These are phyloP conservation scores for Apiotrichum sp. DNA, from an alignment of 1,284 basidiomycete species.

Conservation along the genomic window DNA sequence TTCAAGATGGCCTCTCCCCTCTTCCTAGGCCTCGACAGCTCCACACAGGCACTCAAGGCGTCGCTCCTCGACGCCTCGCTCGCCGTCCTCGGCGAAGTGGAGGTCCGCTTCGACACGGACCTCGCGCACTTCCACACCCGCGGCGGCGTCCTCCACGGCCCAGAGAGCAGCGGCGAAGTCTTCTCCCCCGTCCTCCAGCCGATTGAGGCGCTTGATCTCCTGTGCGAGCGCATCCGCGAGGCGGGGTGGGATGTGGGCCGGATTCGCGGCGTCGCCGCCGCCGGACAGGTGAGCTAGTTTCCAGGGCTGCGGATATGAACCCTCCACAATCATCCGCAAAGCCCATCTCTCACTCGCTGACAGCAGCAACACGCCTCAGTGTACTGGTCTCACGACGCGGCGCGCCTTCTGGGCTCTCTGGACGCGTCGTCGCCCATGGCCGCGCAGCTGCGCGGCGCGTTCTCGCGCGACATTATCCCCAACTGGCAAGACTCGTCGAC, in stretches of 20 bases:
- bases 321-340: neutral
- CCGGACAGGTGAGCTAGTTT: conserved; percentile 32
- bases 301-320: too few species aligned
- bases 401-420: conserved; percentile 54
- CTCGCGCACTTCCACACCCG: conserved; percentile 65
- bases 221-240: conserved; percentile 62
- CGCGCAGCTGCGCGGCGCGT: conserved; percentile 52
- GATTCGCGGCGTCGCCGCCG: conserved; percentile 36
- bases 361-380: conserved; percentile 83
- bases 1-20: conserved; percentile 39
- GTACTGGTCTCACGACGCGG: conserved; percentile 66
- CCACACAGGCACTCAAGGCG: conserved; percentile 77
- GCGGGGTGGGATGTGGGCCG: conserved; percentile 46
- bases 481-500: conserved; percentile 94
- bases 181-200: conserved; percentile 77
- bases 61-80: conserved; percentile 58
- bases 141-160: conserved; percentile 65
- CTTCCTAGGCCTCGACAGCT: conserved; percentile 81
- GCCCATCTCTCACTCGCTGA: conserved; percentile 1
- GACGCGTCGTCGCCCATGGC: conserved; percentile 54
- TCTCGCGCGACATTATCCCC: conserved; percentile 65
- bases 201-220: conserved; percentile 73
- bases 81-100: conserved; percentile 61
- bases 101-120: conserved; percentile 75
- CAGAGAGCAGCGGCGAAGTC: conserved; percentile 60